Percentiles rank a stretch among this genome's conserved stretches.
phyloP scores from a whole-genome alignment of 306 rosid species.

The Citrullus mucosospermus region DNA sequence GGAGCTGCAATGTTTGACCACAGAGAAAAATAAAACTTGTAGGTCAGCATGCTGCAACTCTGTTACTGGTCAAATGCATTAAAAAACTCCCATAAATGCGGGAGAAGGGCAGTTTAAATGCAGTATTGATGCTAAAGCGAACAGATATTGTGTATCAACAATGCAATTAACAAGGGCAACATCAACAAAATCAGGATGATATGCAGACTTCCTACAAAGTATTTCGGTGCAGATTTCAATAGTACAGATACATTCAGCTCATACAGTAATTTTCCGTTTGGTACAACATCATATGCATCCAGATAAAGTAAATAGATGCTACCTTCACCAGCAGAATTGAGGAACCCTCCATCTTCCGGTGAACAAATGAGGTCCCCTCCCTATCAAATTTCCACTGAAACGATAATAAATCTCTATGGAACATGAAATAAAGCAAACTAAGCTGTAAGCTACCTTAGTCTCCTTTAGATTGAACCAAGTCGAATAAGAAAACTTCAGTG shows the following conservation, averaged over 20 bases:
- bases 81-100: neutral
- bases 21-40: neutral
- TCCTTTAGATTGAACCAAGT: neutral
- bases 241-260: neutral
- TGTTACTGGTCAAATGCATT: neutral
- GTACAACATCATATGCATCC: neutral
- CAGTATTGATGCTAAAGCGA: neutral
- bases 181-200: neutral
- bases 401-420: neutral
- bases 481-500: neutral
- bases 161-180: neutral
- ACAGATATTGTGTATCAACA: neutral
- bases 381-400: neutral
- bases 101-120: neutral
- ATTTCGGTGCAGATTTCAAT: neutral
- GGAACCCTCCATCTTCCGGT: neutral
- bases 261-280: neutral
- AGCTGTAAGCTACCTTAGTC: neutral
- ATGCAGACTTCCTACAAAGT: neutral
- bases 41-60: neutral
- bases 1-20: neutral
- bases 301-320: neutral
- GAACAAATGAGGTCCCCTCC: neutral
- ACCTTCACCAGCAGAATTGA: slow-evolving; percentile 7
- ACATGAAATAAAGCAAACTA: neutral